Base-by-base conservation (phyloP, 192 early-diverging fungal species). In the Entomortierella lignicola region DNA sequence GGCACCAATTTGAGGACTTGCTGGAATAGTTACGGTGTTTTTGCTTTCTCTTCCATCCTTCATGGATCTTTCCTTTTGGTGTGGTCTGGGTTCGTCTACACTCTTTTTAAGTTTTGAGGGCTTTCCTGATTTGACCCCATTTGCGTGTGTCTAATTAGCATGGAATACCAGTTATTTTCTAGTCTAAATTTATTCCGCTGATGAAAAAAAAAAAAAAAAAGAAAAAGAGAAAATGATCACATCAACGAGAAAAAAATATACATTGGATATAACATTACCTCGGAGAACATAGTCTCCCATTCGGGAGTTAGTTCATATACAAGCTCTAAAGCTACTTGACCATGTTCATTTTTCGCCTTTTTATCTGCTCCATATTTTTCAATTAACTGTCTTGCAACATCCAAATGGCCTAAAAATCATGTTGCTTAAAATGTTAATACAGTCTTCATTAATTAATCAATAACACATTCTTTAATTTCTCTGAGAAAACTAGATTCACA, bases 241-340 rank as follows among this genome's bases (percentile, higher is more conserved):
- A 42, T n/a, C n/a, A n/a, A n/a, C n/a, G n/a, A n/a, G n/a, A n/a
- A n/a, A n/a, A n/a, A n/a, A n/a, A n/a, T n/a, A n/a, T n/a, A n/a
- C n/a, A n/a, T n/a, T n/a, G n/a, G n/a, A n/a, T n/a, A n/a, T n/a
- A n/a, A n/a, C 10, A 10, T 50, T 77, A 85, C 85, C 47, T 77
- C 80, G 8, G 60, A 55, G 56, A 91, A 88, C 31, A 89, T 51
- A 26, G 60, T 69, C 31, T 77, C 47, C 90, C 90, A 91, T n/a
- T 77, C 63, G 26, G 84, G 82, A 34, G 83, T 77, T 21, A 77
- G 77, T 65, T 95, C 92, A 44, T 92, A 86, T 0, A 94, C 91
- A 55, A 98, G 83, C 63, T 98, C 92, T 47, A 92, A 82, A 0
- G 96, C 92, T 0, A 89, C 89, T 79, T 97, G 94, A 13, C 87